A percentile compares a stretch with the other conserved stretches of the same genome.
Conservation (phyloP, 306 rosid genomes). For the Sesbania bispinosa region DNA sequence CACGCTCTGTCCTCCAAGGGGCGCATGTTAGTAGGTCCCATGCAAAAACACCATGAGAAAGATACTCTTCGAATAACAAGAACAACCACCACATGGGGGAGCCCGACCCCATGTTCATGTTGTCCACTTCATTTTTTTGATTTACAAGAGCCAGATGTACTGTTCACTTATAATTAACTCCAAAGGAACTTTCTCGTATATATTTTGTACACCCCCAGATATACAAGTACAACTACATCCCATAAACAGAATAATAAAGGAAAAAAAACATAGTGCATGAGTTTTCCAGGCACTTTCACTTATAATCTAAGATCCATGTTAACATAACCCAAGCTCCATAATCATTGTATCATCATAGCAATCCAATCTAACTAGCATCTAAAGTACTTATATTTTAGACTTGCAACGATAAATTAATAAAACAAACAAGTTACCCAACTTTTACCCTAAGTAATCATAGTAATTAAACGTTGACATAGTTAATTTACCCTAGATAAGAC, state of each 20-base stretch:
- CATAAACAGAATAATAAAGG: neutral
- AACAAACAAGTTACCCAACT: no score
- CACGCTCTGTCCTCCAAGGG: conserved; percentile 30
- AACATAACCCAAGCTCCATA: conserved; percentile 20
- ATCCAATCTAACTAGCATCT: conserved; percentile 29
- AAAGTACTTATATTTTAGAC: conserved; percentile 22
- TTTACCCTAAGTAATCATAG: no score
- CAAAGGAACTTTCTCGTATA: conserved; percentile 29
- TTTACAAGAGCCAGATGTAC: neutral
- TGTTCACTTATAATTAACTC: no score
- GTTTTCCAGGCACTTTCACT: conserved; percentile 45
- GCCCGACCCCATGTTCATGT: conserved; percentile 49
- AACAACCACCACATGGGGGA: conserved; percentile 62
- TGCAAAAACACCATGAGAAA: conserved; percentile 31
- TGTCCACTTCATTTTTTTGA: conserved; percentile 10
- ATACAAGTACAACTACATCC: conserved; percentile 17
- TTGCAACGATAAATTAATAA: no score
- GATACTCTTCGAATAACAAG: conserved; percentile 49
- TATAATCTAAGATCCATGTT: conserved; percentile 1
- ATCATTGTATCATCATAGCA: conserved; percentile 36
- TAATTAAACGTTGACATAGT: no score
- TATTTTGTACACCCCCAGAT: conserved; percentile 1
- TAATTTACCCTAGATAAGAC: no score
- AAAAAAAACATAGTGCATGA: neutral
- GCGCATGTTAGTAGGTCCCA: conserved; percentile 62